Base-by-base conservation (phyloP, 2,329 filamentous ascomycete species). In the Epichloe glyceriae region DNA sequence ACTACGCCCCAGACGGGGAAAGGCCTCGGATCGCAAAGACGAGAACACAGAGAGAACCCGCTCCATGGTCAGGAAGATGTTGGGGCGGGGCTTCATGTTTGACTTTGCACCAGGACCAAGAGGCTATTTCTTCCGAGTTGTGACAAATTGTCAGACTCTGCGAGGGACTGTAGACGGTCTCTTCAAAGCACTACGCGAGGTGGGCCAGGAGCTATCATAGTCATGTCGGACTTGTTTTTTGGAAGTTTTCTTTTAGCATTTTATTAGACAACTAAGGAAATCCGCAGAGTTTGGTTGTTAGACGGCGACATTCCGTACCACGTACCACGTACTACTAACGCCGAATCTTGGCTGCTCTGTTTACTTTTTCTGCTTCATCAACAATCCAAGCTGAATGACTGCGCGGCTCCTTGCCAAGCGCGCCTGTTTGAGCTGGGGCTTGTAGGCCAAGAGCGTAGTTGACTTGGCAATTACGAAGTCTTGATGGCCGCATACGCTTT, bases 1-100 rank as follows among this genome's bases (percentile, higher is more conserved):
- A 95, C 65, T 90, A 86, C 60, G 80, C 83, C 0, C 79, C 79
- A 4, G 15, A 38, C 0, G 55, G 55, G 78, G 81, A 1, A 59
- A 65, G 53, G 55, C 85, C 41, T 57, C 65, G 0, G 64, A 65
- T 0, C 64, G 70, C 11, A 55, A 62, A 5, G 65, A 64, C 34
- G 68, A 64, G 52, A 80, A 79, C 59, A 77, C 75, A 17, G 59
- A 62, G 43, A 64, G 69, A 45, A 79, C 77, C 37, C 67, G 70
- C 55, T 62, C 59, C 11, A 76, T 79, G 60, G 75, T 72, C 1
- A 60, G 63, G 44, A 67, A 61, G 56, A 62, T 80, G 55, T 68
- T 79, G 12, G 53, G 57, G 2, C 64, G 75, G 42, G 77, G 77
- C 0, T 80, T 76, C 66, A 80, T 80, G 78, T 63, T 79, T 0